A percentile compares a stretch with the other conserved stretches of the same genome.
These are phyloP conservation scores for Exophiala oligosperma DNA, from an alignment of 2,329 filamentous ascomycete species.

Conservation along the genomic window DNA sequence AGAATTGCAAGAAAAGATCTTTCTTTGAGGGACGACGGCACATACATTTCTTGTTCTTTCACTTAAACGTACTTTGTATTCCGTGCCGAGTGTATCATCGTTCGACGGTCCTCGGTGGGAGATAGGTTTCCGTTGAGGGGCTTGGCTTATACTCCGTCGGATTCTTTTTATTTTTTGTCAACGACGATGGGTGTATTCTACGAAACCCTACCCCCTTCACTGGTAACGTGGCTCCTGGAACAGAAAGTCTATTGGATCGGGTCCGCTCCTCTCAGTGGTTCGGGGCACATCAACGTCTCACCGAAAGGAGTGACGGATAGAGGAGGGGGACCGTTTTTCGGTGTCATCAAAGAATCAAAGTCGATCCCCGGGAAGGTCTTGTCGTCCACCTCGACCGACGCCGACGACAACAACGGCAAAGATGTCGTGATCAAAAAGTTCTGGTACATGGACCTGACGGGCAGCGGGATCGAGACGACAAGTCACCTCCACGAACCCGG, in stretches of 20 bases:
- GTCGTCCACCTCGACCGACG: too few species aligned
- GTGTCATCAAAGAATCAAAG: conserved; percentile 21
- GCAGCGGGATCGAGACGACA: conserved; percentile 75
- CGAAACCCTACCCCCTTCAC: conserved; percentile 54
- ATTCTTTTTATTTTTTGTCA: too few species aligned
- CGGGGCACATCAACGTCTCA: conserved; percentile 70
- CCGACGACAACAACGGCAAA: conserved; percentile 2
- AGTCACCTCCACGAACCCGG: conserved; percentile 66
- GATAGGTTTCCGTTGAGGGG: too few species aligned
- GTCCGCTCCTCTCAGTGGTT: conserved; percentile 66
- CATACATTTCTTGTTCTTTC: too few species aligned
- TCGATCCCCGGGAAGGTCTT: too few species aligned
- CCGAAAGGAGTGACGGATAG: conserved; percentile 74
- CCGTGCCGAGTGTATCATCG: too few species aligned
- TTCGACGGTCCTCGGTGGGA: too few species aligned
- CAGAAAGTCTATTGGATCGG: conserved; percentile 76
- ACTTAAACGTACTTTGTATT: too few species aligned
- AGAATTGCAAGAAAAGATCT: too few species aligned
- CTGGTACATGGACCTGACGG: conserved; percentile 49
- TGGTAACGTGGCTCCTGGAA: conserved; percentile 62
- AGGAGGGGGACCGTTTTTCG: conserved; percentile 60
- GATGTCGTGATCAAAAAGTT: conserved; percentile 23
- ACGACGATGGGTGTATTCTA: conserved; percentile 60
- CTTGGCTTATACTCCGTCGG: too few species aligned
- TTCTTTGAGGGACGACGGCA: too few species aligned